Evolutionary conservation across 495 filamentous ascomycete species (phyloP).

Genomic region (Xeromyces bisporus): DNA sequence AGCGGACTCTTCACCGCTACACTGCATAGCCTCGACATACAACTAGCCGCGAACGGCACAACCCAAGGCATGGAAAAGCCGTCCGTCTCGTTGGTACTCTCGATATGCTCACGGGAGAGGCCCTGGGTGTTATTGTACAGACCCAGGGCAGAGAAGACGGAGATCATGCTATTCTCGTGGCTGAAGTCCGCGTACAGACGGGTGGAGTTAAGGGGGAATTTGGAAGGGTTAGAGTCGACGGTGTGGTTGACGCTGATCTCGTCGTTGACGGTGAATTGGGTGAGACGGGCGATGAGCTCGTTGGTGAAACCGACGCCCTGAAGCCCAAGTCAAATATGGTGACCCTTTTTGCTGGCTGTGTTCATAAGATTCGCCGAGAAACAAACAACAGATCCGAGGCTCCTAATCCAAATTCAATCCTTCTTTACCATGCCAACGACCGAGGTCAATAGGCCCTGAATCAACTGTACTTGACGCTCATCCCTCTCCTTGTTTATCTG

Average conservation of each 20-base stretch:
- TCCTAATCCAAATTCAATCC: too few species aligned
- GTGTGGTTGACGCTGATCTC: slow-evolving; percentile 56
- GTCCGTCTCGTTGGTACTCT: slow-evolving; percentile 24
- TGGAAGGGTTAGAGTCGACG: slow-evolving; percentile 38
- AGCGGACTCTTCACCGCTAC: slow-evolving; percentile 31
- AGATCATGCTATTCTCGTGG: slow-evolving; percentile 72
- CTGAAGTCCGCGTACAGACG: slow-evolving; percentile 69
- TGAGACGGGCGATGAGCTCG: slow-evolving; percentile 70
- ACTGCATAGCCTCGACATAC: slow-evolving; percentile 74
- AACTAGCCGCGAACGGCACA: slow-evolving; percentile 64
- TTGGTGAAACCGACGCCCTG: slow-evolving; percentile 76
- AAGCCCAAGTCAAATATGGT: too few species aligned
- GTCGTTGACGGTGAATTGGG: slow-evolving; percentile 45
- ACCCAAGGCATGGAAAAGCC: slow-evolving; percentile 57
- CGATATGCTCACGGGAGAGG: slow-evolving; percentile 29
- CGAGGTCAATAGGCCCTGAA: too few species aligned
- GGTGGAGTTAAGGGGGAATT: slow-evolving; percentile 53
- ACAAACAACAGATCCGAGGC: too few species aligned
- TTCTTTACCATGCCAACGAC: too few species aligned
- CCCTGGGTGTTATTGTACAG: slow-evolving; percentile 45
- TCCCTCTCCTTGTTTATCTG: too few species aligned
- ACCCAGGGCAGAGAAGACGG: slow-evolving; percentile 54
- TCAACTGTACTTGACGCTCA: too few species aligned
- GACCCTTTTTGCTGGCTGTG: slow-evolving; percentile 56
- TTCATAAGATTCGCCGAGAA: slow-evolving; percentile 65